phyloP scores from a whole-genome alignment of 176 grass and related monocot species.

The Dactylis glomerata region DNA sequence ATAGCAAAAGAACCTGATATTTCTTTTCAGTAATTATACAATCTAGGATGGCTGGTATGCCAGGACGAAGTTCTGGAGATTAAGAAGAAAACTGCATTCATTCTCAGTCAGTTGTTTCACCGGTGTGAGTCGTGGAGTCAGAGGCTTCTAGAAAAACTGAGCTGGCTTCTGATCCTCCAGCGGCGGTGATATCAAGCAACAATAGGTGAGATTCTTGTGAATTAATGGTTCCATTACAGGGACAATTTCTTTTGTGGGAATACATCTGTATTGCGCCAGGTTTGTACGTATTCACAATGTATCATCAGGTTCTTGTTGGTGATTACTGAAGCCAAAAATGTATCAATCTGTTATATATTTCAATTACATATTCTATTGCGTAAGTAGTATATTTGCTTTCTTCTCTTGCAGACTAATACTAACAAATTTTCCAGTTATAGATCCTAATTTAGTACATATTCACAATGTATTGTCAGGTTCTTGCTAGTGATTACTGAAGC shows the following conservation, averaged over 20 bases:
- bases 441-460: too few species aligned
- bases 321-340: neutral
- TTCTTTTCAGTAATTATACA: too few species aligned
- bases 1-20: too few species aligned
- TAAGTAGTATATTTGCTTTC: neutral
- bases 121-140: neutral
- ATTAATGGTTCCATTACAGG: neutral
- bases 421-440: too few species aligned
- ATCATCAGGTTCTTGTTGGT: too few species aligned
- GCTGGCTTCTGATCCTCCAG: neutral
- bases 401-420: too few species aligned
- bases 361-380: neutral
- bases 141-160: neutral
- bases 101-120: neutral
- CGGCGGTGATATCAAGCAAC: neutral
- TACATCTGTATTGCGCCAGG: neutral
- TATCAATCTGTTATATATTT: neutral
- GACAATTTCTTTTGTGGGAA: too few species aligned
- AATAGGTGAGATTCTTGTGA: neutral
- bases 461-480: too few species aligned
- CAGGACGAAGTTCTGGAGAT: neutral
- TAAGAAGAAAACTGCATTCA: neutral
- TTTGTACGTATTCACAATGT: too few species aligned
- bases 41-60: neutral
- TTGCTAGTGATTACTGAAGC: too few species aligned